Base-by-base conservation (phyloP, 768 basidiomycete species). In the Boletus subparvulus region DNA sequence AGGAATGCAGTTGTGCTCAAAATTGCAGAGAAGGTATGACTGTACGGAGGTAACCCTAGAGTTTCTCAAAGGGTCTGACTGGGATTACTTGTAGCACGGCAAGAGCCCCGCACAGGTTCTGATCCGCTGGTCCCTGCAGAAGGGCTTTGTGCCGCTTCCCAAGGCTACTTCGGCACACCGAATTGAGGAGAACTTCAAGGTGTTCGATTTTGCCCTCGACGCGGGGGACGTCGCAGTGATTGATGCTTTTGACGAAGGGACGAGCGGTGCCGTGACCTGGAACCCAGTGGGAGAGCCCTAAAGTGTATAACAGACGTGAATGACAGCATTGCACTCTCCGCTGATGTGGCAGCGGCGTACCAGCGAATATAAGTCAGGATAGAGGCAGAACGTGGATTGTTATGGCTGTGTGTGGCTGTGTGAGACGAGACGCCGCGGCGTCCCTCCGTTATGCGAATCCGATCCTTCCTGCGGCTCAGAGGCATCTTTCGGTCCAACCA, bases 251-350 rank as follows among this genome's bases (percentile, higher is more conserved):
- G 91, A 95, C 65, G 68, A 78, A 46, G 93, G 89, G 0, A 77
- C 83, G 41, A 78, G 75, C 0, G 92, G 92, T 6, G 84, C 87
- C 0, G 75, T 89, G 46, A 85, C 81, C 53, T 95, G 92, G 94
- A 92, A 95, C 61, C 91, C 92, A 1, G 82, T 92, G 8, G 78
- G 86, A 59, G 55, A 58, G 33, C 35, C 26, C 28, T 28, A 7
- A 28, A 28, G 28, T 28, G 28, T 28, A 28, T 28, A 28, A 7
- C 28, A 28, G 1, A 28, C 28, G 28, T 28, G 28, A 28, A 28
- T 28, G 28, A 28, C 26, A 26, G 21, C 21, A 21, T 21, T 26
- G 26, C 26, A 6, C 26, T 26, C 3, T 26, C 26, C 26, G 26
- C 26, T 6, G 5, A 26, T 26, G 26, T 26, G 26, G 26, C 26